These are phyloP conservation scores for Bryoglossum gracile DNA, from an alignment of 495 filamentous ascomycete species.

Conservation along the genomic window DNA sequence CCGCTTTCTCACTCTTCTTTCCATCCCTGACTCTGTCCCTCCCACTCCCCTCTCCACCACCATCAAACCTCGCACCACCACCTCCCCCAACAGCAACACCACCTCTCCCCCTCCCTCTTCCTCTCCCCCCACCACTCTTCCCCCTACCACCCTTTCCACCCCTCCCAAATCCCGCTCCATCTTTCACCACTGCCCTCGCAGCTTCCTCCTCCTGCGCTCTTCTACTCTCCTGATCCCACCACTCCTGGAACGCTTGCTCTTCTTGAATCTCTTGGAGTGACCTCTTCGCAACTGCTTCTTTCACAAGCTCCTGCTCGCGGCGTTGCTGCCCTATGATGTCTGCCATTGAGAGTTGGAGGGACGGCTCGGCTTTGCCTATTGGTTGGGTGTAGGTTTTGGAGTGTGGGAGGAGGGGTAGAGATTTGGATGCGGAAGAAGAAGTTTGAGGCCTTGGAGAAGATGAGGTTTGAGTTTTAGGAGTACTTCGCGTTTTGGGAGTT, in stretches of 20 bases:
- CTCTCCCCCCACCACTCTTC: neutral
- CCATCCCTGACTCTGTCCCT: no score
- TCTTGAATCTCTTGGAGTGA: slow-evolving; percentile 89
- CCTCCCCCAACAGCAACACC: neutral
- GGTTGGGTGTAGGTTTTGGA: slow-evolving; percentile 37
- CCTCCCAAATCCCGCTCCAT: slow-evolving; percentile 6
- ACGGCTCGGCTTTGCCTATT: slow-evolving; percentile 39
- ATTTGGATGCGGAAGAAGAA: slow-evolving; percentile 5
- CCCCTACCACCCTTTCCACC: slow-evolving; percentile 14
- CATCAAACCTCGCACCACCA: no score
- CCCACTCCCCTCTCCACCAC: no score
- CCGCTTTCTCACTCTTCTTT: no score
- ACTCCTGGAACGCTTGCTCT: slow-evolving; percentile 94
- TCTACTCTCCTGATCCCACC: slow-evolving; percentile 92
- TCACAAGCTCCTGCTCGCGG: slow-evolving; percentile 73
- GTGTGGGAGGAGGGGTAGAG: slow-evolving; percentile 35
- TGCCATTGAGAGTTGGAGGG: slow-evolving; percentile 64
- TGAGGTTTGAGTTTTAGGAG: slow-evolving; percentile 1
- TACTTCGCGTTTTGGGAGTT: slow-evolving; percentile 18
- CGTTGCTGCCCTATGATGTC: slow-evolving; percentile 85
- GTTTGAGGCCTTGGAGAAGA: slow-evolving; percentile 5
- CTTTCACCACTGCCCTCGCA: slow-evolving; percentile 4
- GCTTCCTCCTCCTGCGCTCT: slow-evolving; percentile 60
- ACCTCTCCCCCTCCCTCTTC: slow-evolving; percentile 10
- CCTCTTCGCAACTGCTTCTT: slow-evolving; percentile 77